A percentile compares a stretch with the other conserved stretches of the same genome.
These are phyloP conservation scores for Bigelowiella natans DNA, from an alignment of 78 protist species.

Conservation along the genomic window DNA sequence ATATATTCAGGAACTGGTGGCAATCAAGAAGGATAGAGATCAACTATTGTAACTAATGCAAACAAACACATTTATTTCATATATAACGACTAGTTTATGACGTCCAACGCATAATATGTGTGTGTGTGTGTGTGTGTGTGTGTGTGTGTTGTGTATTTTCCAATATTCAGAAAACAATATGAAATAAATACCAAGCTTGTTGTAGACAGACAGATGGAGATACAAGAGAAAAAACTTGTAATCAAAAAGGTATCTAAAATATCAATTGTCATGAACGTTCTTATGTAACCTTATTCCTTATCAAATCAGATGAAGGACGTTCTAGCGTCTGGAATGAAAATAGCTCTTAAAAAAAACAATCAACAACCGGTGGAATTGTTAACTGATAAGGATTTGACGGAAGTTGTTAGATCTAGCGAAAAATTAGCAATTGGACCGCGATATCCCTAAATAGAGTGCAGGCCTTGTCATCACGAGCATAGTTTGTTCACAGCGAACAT, in stretches of 20 bases:
- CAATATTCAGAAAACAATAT: too few relatives aligned
- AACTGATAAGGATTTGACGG: too few relatives aligned
- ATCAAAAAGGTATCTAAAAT: background rate
- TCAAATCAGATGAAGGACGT: background rate
- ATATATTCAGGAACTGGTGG: background rate
- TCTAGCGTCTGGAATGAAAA: too few relatives aligned
- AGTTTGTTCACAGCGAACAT: too few relatives aligned
- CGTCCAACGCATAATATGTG: too few relatives aligned
- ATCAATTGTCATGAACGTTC: background rate
- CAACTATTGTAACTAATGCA: background rate
- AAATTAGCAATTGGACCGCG: too few relatives aligned
- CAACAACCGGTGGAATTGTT: too few relatives aligned
- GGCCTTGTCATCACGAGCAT: too few relatives aligned
- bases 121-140: background rate
- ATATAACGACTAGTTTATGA: background rate
- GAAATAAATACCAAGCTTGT: too few relatives aligned
- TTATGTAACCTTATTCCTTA: background rate
- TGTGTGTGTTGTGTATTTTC: background rate
- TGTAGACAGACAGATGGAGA: background rate
- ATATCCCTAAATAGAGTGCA: too few relatives aligned
- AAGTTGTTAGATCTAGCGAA: too few relatives aligned
- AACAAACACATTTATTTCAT: background rate
- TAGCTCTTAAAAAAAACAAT: too few relatives aligned
- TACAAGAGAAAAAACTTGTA: background rate
- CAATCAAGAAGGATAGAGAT: background rate